Evolutionary conservation across 352 stramenopile genomes (phyloP), one percentile per base, ranked within the genome.

Genomic region (Phytopythium aichiense): DNA sequence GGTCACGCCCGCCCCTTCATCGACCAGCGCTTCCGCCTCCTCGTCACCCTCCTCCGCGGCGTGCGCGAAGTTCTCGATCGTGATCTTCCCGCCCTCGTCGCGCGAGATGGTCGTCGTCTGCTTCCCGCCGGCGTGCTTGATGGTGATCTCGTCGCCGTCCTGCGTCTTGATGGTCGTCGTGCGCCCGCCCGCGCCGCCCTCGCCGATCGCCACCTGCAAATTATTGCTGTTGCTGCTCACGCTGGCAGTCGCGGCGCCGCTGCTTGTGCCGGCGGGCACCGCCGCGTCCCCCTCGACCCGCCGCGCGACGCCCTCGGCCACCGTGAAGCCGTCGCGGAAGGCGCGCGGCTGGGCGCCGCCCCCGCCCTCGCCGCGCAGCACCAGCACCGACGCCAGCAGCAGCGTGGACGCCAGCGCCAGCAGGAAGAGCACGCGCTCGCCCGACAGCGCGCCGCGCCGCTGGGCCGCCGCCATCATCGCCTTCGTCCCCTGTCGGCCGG

Each of bases 121-220:
- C 28, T 76, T 73, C 60, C 88, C 87, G 33, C 67, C 66, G 1
- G 62, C 69, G 28, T 78, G 77, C 58, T 88, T 88, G 67, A 91
- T 91, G 38, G 82, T 91, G 72, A 91, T 89, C 69, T 89, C 81
- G 62, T 91, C 79, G 46, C 81, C 81, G 48, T 86, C 79, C 60
- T 88, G 72, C 25, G 80, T 89, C 67, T 86, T 89, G 67, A 91
- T 89, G 20, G 73, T 88, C 38, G 78, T 91, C 60, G 76, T 88
- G 51, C 78, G 77, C 9, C 69, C 71, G 35, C 76, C 68, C 15
- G 63, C 61, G 4, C 63, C 70, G 25, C 23, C 28, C 35, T 63
- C 46, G 5, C 7, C 43, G 57, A 51, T 30, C 43, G 61, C 57
- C 33, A 61, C 40, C 37, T 12, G 20, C n/a, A 55, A 7, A 28